A percentile compares a stretch with the other conserved stretches of the same genome.
phyloP scores from a whole-genome alignment of 768 basidiomycete species.

The Pisolithus tinctorius region DNA sequence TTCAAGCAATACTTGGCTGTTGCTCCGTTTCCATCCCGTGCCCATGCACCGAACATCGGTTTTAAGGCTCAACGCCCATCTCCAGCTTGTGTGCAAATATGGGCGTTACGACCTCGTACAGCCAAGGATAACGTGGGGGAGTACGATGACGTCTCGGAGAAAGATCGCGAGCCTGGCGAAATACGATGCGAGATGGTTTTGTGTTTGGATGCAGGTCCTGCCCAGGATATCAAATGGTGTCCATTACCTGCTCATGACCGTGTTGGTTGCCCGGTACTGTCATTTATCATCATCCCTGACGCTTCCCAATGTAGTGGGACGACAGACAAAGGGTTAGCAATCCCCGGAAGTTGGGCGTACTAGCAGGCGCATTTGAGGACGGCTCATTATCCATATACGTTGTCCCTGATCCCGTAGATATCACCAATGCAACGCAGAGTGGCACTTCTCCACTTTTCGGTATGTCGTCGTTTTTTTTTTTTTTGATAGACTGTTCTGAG shows the following conservation, averaged over 20 bases:
- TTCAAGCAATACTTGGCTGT: slow-evolving; percentile 82
- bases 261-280: slow-evolving; percentile 23
- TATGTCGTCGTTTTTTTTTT: slow-evolving; percentile 28
- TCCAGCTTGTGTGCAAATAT: slow-evolving; percentile 78
- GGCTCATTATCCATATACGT: slow-evolving; percentile 75
- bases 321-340: slow-evolving; percentile 10
- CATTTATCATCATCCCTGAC: not conserved
- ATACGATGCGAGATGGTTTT: slow-evolving; percentile 81
- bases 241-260: slow-evolving; percentile 76
- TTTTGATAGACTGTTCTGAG: not conserved
- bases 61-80: slow-evolving; percentile 47
- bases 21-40: slow-evolving; percentile 59
- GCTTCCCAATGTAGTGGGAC: slow-evolving; percentile 15
- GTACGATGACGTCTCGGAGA: slow-evolving; percentile 17
- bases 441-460: slow-evolving; percentile 39
- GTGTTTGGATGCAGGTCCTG: slow-evolving; percentile 76
- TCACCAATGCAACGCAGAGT: slow-evolving; percentile 27
- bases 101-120: slow-evolving; percentile 44
- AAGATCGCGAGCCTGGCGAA: slow-evolving; percentile 12
- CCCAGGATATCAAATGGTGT: slow-evolving; percentile 86
- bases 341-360: slow-evolving; percentile 65
- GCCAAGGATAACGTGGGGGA: slow-evolving; percentile 8
- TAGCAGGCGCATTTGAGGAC: slow-evolving; percentile 84
- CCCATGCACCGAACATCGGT: slow-evolving; percentile 63
- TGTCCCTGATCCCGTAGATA: slow-evolving; percentile 69